A percentile compares a stretch with the other conserved stretches of the same genome.
Conservation (phyloP, 2,329 filamentous ascomycete genomes). For the Didymella lethalis region DNA sequence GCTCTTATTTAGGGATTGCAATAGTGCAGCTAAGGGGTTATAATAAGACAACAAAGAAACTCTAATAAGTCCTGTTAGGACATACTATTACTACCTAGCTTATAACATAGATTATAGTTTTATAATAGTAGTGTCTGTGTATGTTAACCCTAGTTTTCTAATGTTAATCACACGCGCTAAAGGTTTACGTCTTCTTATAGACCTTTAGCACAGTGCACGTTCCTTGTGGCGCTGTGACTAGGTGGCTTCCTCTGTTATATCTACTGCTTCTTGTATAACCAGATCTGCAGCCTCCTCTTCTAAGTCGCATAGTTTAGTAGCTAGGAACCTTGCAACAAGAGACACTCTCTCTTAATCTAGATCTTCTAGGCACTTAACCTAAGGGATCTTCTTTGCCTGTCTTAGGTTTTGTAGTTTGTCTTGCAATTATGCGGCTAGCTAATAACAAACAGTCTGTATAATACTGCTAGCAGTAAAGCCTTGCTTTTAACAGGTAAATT, state of each 20-base stretch:
- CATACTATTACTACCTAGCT: no score
- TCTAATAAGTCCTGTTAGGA: no score
- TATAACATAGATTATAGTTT: no score
- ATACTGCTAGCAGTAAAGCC: not conserved
- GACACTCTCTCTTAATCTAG: not conserved
- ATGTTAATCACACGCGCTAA: no score
- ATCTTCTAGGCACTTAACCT: not conserved
- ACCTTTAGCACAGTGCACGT: no score
- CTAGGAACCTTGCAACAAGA: not conserved
- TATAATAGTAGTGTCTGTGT: no score
- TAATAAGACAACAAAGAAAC: no score
- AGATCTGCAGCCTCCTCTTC: not conserved
- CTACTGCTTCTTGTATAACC: not conserved
- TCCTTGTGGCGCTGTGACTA: not conserved
- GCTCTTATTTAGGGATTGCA: not conserved
- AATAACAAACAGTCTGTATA: not conserved
- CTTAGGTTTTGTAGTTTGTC: not conserved
- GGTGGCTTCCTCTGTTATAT: not conserved
- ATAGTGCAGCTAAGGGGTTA: not conserved
- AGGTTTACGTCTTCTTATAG: no score
- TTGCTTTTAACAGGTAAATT: not conserved
- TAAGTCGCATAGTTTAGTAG: not conserved
- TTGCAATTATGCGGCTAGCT: not conserved
- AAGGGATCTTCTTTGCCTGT: not conserved
- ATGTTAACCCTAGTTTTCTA: no score